Evolutionary conservation across 805 yeast species (phyloP).

Genomic region (Candida adriatica): DNA sequence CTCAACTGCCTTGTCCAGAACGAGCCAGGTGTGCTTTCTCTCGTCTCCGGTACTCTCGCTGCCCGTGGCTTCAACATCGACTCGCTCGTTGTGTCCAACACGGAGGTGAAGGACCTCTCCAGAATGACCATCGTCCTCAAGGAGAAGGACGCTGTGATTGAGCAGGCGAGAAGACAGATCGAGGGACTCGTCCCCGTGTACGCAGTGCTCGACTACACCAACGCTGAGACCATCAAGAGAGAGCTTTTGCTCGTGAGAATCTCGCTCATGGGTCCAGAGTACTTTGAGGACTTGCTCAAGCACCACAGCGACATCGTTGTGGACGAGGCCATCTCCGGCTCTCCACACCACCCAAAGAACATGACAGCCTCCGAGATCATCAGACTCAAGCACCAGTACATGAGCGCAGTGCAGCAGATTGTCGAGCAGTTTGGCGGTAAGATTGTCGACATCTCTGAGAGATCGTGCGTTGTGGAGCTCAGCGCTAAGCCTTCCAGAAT

Average conservation of each 20-base stretch:
- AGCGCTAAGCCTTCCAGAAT: conserved; percentile 91
- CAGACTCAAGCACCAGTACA: conserved; percentile 87
- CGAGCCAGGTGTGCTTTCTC: conserved; percentile 95
- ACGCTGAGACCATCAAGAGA: conserved; percentile 83
- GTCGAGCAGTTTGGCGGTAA: conserved; percentile 88
- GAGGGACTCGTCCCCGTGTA: conserved; percentile 98
- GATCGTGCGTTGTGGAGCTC: conserved; percentile 91
- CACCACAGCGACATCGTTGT: conserved; percentile 50
- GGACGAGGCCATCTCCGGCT: conserved; percentile 24
- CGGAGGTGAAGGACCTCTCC: conserved; percentile 91
- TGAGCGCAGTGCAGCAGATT: conserved; percentile 74
- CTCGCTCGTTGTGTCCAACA: conserved; percentile 91
- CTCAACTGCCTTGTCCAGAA: conserved; percentile 96
- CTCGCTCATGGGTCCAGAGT: conserved; percentile 94
- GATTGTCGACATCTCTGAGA: conserved; percentile 84
- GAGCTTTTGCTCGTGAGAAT: conserved; percentile 89
- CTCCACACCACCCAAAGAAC: conserved; percentile 78
- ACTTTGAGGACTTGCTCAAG: conserved; percentile 88
- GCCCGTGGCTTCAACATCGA: conserved; percentile 98
- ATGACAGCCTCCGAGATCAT: conserved; percentile 86
- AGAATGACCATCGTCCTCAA: conserved; percentile 94
- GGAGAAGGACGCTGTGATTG: conserved; percentile 94
- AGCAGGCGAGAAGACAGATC: conserved; percentile 96
- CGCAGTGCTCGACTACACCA: conserved; percentile 92
- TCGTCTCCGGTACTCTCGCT: conserved; percentile 91